Conservation (phyloP, 345 rosid genomes). For the Erysimum cheiranthoides region DNA sequence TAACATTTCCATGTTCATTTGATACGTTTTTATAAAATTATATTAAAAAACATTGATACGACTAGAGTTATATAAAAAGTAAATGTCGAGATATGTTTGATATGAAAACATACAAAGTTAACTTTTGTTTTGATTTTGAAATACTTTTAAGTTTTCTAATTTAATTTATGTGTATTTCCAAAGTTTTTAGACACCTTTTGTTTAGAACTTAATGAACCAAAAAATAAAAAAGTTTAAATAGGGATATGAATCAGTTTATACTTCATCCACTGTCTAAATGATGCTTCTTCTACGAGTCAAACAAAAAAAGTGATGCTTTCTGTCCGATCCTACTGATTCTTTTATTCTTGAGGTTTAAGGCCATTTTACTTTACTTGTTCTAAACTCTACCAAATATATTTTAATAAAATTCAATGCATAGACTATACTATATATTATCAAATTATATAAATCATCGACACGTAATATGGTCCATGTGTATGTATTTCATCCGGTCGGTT, state of each 20-base stretch:
- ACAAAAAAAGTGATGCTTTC: neutral
- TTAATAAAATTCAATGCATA: neutral
- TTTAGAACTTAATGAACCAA: too few species aligned
- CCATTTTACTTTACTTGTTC: conserved; percentile 39
- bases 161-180: too few species aligned
- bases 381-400: conserved; percentile 35
- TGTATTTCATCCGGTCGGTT: conserved; percentile 28
- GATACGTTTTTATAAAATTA: too few species aligned
- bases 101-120: too few species aligned
- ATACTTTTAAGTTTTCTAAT: too few species aligned
- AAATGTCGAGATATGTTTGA: too few species aligned
- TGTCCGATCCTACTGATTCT: conserved; percentile 30
- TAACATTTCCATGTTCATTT: too few species aligned
- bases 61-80: too few species aligned
- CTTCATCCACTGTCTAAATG: conserved; percentile 15
- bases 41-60: too few species aligned
- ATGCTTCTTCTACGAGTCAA: conserved; percentile 37
- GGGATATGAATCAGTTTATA: neutral
- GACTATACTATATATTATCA: neutral
- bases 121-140: too few species aligned
- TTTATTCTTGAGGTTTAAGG: conserved; percentile 29
- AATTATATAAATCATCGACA: conserved; percentile 17
- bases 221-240: too few species aligned
- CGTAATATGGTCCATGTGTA: conserved; percentile 29
- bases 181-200: too few species aligned